phyloP scores from a whole-genome alignment of 495 filamentous ascomycete species.

The Podospora pseudocomata region DNA sequence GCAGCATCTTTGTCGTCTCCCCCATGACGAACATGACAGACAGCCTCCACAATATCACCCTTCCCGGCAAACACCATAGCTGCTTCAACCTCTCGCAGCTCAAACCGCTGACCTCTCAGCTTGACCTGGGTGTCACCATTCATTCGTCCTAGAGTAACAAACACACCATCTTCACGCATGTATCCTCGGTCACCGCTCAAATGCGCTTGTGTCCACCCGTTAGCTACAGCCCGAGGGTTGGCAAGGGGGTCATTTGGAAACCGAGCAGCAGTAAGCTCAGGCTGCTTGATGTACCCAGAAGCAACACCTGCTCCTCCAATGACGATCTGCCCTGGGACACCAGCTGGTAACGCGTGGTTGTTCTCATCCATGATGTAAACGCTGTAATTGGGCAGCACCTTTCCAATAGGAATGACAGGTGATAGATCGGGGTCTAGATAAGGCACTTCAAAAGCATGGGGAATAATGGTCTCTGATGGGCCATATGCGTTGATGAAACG shows the following conservation, averaged over 20 bases:
- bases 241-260: slow-evolving; percentile 12
- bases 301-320: slow-evolving; percentile 43
- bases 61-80: slow-evolving; percentile 14
- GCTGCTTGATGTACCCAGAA: slow-evolving; percentile 38
- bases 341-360: slow-evolving; percentile 34
- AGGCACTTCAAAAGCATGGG: too few species aligned
- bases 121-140: slow-evolving; percentile 46
- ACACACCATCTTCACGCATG: slow-evolving; percentile 29
- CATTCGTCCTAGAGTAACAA: slow-evolving; percentile 38
- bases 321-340: slow-evolving; percentile 41
- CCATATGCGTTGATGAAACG: too few species aligned
- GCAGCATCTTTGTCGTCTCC: slow-evolving; percentile 10
- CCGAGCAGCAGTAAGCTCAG: slow-evolving; percentile 24
- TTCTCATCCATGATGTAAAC: slow-evolving; percentile 44
- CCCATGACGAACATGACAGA: slow-evolving; percentile 9
- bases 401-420: too few species aligned
- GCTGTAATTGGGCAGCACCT: slow-evolving; percentile 38
- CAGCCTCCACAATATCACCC: slow-evolving; percentile 13
- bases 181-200: slow-evolving; percentile 25
- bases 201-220: slow-evolving; percentile 23
- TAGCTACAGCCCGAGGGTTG: neutral
- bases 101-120: slow-evolving; percentile 45
- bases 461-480: too few species aligned
- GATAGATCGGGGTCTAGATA: too few species aligned
- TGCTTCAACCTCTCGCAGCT: slow-evolving; percentile 40